These are phyloP conservation scores for Peronospora destructor DNA, from an alignment of 352 stramenopile genomes.

Conservation along the genomic window DNA sequence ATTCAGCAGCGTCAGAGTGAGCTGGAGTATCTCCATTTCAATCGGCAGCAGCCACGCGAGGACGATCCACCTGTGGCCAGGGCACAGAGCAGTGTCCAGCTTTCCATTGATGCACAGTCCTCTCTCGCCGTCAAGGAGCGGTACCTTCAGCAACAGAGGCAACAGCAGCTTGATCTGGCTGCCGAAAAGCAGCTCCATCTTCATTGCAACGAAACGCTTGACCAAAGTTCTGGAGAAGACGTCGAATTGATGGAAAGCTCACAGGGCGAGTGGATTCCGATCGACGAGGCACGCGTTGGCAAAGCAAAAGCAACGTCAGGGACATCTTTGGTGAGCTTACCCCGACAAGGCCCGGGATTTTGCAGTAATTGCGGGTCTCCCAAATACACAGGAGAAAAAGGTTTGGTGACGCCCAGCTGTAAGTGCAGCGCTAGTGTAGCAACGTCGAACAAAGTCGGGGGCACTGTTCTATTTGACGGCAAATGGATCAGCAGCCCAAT, in stretches of 20 bases:
- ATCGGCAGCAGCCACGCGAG: constrained; percentile 22
- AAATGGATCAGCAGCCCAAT: constrained; percentile 32
- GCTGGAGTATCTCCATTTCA: constrained; percentile 18
- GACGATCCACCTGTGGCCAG: constrained; percentile 20
- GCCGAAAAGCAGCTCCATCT: constrained; percentile 11
- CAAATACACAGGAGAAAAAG: constrained; percentile 40
- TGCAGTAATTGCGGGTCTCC: constrained; percentile 38
- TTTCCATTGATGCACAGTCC: constrained; percentile 15
- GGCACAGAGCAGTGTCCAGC: constrained; percentile 12
- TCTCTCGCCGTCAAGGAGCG: constrained; percentile 28
- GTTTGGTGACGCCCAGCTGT: constrained; percentile 38
- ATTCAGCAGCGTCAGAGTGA: constrained; percentile 31
- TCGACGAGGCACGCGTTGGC: constrained; percentile 14
- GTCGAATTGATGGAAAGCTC: constrained; percentile 55
- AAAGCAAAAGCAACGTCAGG: constrained; percentile 11
- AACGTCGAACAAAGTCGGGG: constrained; percentile 11
- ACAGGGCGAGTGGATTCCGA: constrained; percentile 59
- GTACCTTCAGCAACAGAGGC: constrained; percentile 32
- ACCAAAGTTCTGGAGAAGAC: constrained; percentile 34
- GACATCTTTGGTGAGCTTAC: constrained; percentile 21
- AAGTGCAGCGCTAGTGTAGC: constrained; percentile 22
- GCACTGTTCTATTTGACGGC: constrained; percentile 35
- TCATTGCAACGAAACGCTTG: constrained; percentile 22
- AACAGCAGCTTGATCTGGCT: constrained; percentile 29
- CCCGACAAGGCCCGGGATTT: constrained; percentile 18